Base-by-base conservation (phyloP, 805 yeast species). In the Zygosaccharomyces bailii region DNA sequence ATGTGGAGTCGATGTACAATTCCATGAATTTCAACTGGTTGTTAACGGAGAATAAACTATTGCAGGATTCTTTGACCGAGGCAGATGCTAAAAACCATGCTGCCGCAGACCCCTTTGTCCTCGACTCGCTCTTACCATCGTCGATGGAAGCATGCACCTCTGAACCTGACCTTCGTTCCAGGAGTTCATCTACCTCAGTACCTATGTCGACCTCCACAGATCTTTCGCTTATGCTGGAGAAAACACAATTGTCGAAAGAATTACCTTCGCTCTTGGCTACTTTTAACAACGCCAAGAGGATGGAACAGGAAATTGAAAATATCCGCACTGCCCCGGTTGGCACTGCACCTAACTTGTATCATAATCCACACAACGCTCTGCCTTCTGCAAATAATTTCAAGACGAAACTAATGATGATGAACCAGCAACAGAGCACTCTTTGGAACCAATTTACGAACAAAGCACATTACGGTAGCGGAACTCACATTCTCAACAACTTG, bases 1-100 rank as follows among this genome's bases (percentile, higher is more conserved):
- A 83, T 52, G 81, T 84, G 64, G 89, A 83, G 55, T 75, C 79
- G 52, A 84, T 84, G 88, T 83, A 80, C 59, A 82, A 80, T 36
- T 74, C 79, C 0, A 71, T 76, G 64, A 67, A 73, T 42, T 55
- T 65, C 48, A 61, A 61, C 44, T 66, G 66, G 57, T 54, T 66
- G 43, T 43, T 64, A 13, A 48, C 50, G 10, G 71, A 67, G 14
- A 68, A 64, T 34, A 45, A 46, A 17, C 30, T 20, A 5, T 39
- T 49, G 27, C 52, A 44, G 19, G 46, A 51, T 11, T 39, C 46
- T 4, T 25, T 49, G 34, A 16, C 41, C 13, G 43, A 42, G 34
- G 33, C 27, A 19, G 33, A 31, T 6, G 32, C 41, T 3, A 23
- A 32, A 23, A 29, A 42, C 17, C 23, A 27, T 16, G 32, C 29